Percentiles rank a stretch among this genome's conserved stretches.
These are phyloP conservation scores for Fusarium caatingaense DNA, from an alignment of 2,329 filamentous ascomycete genomes.

Conservation along the genomic window DNA sequence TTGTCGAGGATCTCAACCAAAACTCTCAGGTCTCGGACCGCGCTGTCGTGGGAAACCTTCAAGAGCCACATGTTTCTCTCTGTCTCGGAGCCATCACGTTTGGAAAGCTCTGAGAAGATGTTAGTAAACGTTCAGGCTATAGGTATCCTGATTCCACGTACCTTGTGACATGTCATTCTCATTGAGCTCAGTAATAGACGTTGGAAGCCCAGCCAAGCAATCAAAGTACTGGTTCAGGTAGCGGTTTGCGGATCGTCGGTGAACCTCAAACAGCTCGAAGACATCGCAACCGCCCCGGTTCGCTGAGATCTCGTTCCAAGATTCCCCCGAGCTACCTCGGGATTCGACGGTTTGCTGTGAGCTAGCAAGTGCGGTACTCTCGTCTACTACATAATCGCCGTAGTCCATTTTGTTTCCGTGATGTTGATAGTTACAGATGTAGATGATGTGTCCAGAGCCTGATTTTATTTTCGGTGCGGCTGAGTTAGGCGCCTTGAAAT, in stretches of 20 bases:
- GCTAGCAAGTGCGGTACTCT: background rate
- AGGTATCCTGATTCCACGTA: background rate
- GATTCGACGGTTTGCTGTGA: background rate
- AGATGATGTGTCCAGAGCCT: background rate
- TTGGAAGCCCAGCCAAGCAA: background rate
- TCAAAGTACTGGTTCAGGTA: background rate
- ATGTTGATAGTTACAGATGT: background rate
- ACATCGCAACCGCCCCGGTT: too few relatives aligned
- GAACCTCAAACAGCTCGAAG: background rate
- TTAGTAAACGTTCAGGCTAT: too few relatives aligned
- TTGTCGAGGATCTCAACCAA: too few relatives aligned
- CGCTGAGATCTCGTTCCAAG: too few relatives aligned
- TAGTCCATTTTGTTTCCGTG: too few relatives aligned
- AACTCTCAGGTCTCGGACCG: too few relatives aligned
- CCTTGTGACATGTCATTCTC: background rate
- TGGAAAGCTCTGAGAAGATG: too few relatives aligned
- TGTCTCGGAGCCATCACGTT: background rate
- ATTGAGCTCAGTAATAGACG: background rate
- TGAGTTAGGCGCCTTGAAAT: too few relatives aligned
- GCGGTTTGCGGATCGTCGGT: background rate
- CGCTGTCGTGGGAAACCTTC: too few relatives aligned
- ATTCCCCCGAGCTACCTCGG: background rate
- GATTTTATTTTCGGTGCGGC: accelerated
- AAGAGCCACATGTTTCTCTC: background rate
- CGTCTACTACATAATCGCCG: background rate